Base-by-base conservation (phyloP, 768 basidiomycete species). In the Tylopilus sp. region DNA sequence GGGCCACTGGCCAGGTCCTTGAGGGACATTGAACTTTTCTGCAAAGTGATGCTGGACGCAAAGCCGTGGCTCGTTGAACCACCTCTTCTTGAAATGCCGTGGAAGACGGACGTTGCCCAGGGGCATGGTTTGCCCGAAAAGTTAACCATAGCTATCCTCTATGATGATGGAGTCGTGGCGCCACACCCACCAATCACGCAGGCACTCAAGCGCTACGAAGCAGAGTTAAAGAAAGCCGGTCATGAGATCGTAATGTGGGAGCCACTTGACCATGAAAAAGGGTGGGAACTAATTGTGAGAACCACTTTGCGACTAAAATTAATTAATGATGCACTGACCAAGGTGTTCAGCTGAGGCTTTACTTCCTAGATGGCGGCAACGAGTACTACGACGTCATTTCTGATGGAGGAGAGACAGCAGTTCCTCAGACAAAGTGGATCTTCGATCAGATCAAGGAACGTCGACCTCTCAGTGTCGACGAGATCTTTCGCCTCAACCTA, bases 171-270 rank as follows among this genome's bases (percentile, higher is more conserved):
- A 8, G 71, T 76, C 26, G 79, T 79, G 26, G 62, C 61, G 44
- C 79, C 79, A 30, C 75, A 78, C 47, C 78, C 79, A 35, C 79
- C 79, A 1, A 70, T 79, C 31, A 54, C 60, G 1, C 65, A 70
- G 26, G 79, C 74, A 18, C 53, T 82, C 55, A 62, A 72, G 50
- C 57, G 56, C 43, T 68, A 69, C 45, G 74, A 71, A 52, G 58
- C 69, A 15, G 74, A 71, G 17, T 61, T 80, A 35, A 53, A 68
- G 49, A 68, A 62, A 22, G 76, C 75, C 3, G 79, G 79, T 4
- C 79, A 80, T 57, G 75, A 80, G 44, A 75, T 80, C n/a, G 69
- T 80, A 20, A 58, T 69, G 35, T 80, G 78, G 77, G 48, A 65
- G 21, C 74, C 78, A n/a, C 47, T 75, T 20, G 70, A 73, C 40